These are phyloP conservation scores for Aspergillus nidulans DNA, from an alignment of 495 filamentous ascomycete species.

Conservation along the genomic window DNA sequence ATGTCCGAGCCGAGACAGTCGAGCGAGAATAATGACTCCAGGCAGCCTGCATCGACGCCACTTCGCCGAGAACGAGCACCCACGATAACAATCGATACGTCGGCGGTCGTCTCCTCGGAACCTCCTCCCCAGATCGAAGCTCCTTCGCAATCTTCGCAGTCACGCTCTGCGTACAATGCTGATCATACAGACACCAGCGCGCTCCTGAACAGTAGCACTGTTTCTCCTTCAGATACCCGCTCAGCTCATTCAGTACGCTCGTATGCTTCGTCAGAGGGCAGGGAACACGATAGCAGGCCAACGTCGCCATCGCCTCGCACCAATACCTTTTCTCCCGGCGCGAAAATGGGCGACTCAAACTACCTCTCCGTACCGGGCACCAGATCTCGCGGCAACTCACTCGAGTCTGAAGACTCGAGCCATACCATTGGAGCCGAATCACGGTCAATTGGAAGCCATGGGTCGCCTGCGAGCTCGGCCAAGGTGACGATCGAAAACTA, in stretches of 20 bases:
- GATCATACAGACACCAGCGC: conserved; percentile 36
- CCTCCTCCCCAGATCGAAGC: conserved; percentile 22
- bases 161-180: conserved; percentile 41
- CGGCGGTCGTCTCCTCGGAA: conserved; percentile 50
- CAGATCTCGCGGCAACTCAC: conserved; percentile 60
- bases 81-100: conserved; percentile 74
- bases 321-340: conserved; percentile 73
- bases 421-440: conserved; percentile 50
- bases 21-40: conserved; percentile 26
- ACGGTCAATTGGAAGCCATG: conserved; percentile 32
- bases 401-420: conserved; percentile 55
- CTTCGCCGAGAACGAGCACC: conserved; percentile 50
- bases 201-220: conserved; percentile 38
- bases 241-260: conserved; percentile 49
- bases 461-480: conserved; percentile 31
- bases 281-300: conserved; percentile 72
- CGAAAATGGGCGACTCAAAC: conserved; percentile 45
- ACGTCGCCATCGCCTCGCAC: conserved; percentile 89
- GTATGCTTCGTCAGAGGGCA: conserved; percentile 66
- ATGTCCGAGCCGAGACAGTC: conserved; percentile 30
- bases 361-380: conserved; percentile 59
- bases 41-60: conserved; percentile 26
- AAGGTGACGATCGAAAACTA: conserved; percentile 44
- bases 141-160: conserved; percentile 35
- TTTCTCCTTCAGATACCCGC: conserved; percentile 57